phyloP scores from a whole-genome alignment of 805 yeast species.

The Naumovozyma baii region DNA sequence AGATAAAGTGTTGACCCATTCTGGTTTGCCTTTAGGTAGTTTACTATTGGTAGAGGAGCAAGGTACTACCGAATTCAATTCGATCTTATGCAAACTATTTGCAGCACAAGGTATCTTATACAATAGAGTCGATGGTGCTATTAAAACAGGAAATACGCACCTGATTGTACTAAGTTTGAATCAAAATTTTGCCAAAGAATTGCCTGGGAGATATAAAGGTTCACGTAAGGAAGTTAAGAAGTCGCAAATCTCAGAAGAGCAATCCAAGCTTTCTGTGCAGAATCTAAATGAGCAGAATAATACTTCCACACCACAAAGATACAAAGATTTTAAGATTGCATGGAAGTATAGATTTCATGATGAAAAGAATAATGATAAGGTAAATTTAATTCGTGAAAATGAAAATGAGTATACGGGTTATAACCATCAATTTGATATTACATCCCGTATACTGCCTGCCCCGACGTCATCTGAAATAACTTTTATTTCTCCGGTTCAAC shows the following conservation, averaged over 20 bases:
- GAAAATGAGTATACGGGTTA: constrained; percentile 39
- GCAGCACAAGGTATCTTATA: constrained; percentile 71
- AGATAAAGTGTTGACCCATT: constrained; percentile 67
- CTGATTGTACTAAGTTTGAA: constrained; percentile 54
- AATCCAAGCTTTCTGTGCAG: constrained; percentile 57
- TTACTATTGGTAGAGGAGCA: constrained; percentile 68
- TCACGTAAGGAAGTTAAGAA: constrained; percentile 56
- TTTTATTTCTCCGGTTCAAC: constrained; percentile 36
- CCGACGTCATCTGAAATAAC: constrained; percentile 55
- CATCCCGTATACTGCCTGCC: constrained; percentile 57
- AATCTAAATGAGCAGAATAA: constrained; percentile 40
- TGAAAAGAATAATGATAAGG: constrained; percentile 13
- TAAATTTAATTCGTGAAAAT: constrained; percentile 11
- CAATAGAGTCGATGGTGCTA: constrained; percentile 37
- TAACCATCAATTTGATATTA: constrained; percentile 64
- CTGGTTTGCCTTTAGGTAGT: constrained; percentile 75
- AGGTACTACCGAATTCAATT: constrained; percentile 80
- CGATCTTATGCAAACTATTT: constrained; percentile 57
- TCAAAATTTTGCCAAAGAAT: constrained; percentile 50
- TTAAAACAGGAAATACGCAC: constrained; percentile 40
- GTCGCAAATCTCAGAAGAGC: constrained; percentile 45
- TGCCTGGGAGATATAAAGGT: constrained; percentile 74
- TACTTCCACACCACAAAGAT: constrained; percentile 15
- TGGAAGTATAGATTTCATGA: constrained; percentile 75
- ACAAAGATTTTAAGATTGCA: constrained; percentile 67